These are phyloP conservation scores for Kwoniella dendrophila DNA, from an alignment of 768 basidiomycete genomes.

Conservation along the genomic window DNA sequence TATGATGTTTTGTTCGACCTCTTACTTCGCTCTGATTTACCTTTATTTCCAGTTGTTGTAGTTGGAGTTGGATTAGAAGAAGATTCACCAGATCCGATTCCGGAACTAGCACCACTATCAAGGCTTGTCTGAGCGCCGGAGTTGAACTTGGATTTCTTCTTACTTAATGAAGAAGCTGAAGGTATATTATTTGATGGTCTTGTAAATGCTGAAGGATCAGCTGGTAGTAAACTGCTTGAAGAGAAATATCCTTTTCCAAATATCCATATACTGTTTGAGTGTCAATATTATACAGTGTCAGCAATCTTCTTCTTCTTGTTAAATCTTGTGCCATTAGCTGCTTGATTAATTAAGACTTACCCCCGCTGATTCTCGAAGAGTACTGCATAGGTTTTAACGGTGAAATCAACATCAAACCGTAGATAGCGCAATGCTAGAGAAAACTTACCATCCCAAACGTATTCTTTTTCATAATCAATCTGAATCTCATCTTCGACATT, in stretches of 20 bases:
- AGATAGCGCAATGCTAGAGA: neutral
- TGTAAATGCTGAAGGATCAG: slow-evolving; percentile 48
- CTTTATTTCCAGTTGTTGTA: neutral
- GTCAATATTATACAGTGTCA: too few species aligned
- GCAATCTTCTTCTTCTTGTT: too few species aligned
- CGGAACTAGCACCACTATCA: too few species aligned
- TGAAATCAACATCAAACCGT: neutral
- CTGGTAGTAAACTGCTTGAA: slow-evolving; percentile 36
- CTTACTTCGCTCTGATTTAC: neutral
- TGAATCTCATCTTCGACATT: slow-evolving; percentile 20
- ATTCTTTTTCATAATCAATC: slow-evolving; percentile 22
- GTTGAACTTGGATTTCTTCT: slow-evolving; percentile 5
- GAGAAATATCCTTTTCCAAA: slow-evolving; percentile 50
- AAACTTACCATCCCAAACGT: slow-evolving; percentile 50
- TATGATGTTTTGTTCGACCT: slow-evolving; percentile 43
- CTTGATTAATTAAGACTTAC: slow-evolving; percentile 12
- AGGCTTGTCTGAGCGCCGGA: too few species aligned
- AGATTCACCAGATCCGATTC: neutral
- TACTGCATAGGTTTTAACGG: slow-evolving; percentile 22
- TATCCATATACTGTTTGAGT: slow-evolving; percentile 31
- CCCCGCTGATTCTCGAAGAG: slow-evolving; percentile 52
- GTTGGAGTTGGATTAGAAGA: neutral
- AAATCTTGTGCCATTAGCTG: too few species aligned
- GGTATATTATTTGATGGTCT: slow-evolving; percentile 35
- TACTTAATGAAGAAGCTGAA: slow-evolving; percentile 33